Percentiles rank a stretch among this genome's conserved stretches.
Evolutionary conservation across 768 basidiomycete genomes (phyloP).

Genomic region (Boletus bicolor): DNA sequence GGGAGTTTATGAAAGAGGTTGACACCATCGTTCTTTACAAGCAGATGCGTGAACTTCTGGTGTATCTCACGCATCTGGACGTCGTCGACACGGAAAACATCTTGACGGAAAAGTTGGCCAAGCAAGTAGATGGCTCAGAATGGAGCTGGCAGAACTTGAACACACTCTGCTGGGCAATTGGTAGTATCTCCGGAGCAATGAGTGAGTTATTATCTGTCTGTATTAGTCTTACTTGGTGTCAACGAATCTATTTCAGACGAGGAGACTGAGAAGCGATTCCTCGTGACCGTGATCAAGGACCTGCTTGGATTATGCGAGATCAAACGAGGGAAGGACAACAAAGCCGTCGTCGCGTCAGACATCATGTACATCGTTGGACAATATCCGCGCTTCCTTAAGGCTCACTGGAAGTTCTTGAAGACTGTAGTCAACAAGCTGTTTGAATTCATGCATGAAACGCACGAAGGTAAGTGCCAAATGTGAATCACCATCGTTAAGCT

Average conservation of each 20-base stretch:
- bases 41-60: slow-evolving; percentile 95
- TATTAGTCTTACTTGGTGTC: not conserved
- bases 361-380: slow-evolving; percentile 99
- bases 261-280: slow-evolving; percentile 97
- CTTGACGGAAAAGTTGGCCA: slow-evolving; percentile 93
- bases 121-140: slow-evolving; percentile 95
- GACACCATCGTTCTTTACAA: slow-evolving; percentile 99
- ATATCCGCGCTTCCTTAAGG: slow-evolving; percentile 98
- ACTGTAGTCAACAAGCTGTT: slow-evolving; percentile 99
- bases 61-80: slow-evolving; percentile 97
- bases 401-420: slow-evolving; percentile 99
- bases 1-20: slow-evolving; percentile 98
- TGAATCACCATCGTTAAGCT: not conserved
- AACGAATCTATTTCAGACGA: slow-evolving; percentile 58
- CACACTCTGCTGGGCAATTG: slow-evolving; percentile 99
- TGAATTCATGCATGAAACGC: slow-evolving; percentile 99
- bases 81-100: slow-evolving; percentile 95
- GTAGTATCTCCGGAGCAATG: slow-evolving; percentile 98
- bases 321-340: slow-evolving; percentile 99
- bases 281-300: slow-evolving; percentile 99
- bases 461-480: slow-evolving; percentile 62
- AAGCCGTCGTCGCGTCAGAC: slow-evolving; percentile 94
- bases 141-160: slow-evolving; percentile 99
- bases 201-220: slow-evolving; percentile 52
- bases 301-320: slow-evolving; percentile 96